Percentiles rank a stretch among this genome's conserved stretches.
Conservation (phyloP, 352 stramenopile species). For the Phytophthora colocasiae region DNA sequence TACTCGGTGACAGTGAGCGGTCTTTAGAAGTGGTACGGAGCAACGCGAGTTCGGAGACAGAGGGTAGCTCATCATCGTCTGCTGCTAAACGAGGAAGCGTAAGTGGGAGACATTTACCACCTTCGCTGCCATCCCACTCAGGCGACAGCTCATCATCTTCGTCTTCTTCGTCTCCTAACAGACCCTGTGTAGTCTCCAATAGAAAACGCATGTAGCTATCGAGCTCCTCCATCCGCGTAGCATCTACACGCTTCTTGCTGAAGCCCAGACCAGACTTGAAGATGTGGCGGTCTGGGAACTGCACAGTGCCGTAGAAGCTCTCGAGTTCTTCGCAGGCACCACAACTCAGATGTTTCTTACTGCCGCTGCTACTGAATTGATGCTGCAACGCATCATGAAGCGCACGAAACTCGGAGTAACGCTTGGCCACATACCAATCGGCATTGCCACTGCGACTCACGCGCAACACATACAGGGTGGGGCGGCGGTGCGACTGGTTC, state of each 20-base stretch:
- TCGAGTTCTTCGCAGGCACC: conserved; percentile 59
- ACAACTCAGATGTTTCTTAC: conserved; percentile 35
- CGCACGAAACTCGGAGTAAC: conserved; percentile 78
- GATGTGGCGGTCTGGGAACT: conserved; percentile 65
- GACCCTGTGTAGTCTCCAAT: conserved; percentile 69
- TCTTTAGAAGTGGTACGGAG: too few relatives aligned
- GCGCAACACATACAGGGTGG: conserved; percentile 80
- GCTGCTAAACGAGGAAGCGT: too few relatives aligned
- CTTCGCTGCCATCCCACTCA: conserved; percentile 27
- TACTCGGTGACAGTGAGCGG: too few relatives aligned
- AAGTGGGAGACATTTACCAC: conserved; percentile 43
- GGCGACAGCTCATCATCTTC: conserved; percentile 32
- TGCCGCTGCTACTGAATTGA: conserved; percentile 31
- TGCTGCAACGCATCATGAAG: conserved; percentile 52
- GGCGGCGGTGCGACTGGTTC: conserved; percentile 41
- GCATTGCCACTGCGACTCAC: conserved; percentile 53
- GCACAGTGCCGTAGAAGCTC: conserved; percentile 45
- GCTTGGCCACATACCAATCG: conserved; percentile 79
- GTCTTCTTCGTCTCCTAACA: conserved; percentile 63
- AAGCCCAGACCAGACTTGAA: conserved; percentile 55
- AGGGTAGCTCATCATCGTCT: too few relatives aligned
- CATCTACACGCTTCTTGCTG: conserved; percentile 63
- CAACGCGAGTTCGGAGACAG: too few relatives aligned
- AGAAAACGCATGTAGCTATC: conserved; percentile 72
- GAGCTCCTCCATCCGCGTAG: conserved; percentile 63